These are phyloP conservation scores for Fusarium continuum DNA, from an alignment of 2,329 filamentous ascomycete species.

Conservation along the genomic window DNA sequence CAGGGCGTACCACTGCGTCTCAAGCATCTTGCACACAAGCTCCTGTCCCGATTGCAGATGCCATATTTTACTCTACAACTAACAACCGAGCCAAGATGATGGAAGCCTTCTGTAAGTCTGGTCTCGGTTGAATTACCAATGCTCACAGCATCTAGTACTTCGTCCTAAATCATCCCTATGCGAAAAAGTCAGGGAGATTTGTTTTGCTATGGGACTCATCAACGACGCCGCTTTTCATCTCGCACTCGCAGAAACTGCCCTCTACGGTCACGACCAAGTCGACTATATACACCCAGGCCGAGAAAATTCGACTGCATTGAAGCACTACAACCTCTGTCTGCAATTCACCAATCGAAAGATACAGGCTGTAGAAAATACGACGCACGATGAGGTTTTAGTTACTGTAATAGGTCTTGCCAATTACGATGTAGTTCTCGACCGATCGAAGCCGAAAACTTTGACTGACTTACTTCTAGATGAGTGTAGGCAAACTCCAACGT, in stretches of 20 bases:
- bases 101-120: not conserved
- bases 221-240: not conserved
- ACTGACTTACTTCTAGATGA: not conserved
- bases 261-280: not conserved
- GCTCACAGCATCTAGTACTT: not conserved
- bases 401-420: conserved; percentile 1
- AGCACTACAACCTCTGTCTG: not conserved
- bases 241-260: not conserved
- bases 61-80: not conserved
- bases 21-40: not conserved
- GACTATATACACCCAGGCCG: not conserved
- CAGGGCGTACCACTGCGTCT: not conserved
- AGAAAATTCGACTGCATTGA: not conserved
- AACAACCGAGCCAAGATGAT: not conserved
- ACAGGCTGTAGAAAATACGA: not conserved
- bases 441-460: too few species aligned
- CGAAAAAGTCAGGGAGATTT: conserved; percentile 1
- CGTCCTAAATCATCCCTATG: conserved; percentile 2
- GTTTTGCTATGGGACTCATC: conserved; percentile 3
- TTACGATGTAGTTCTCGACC: not conserved
- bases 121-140: not conserved
- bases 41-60: not conserved
- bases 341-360: not conserved
- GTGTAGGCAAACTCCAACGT: not conserved
- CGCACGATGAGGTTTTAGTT: not conserved